A percentile compares a stretch with the other conserved stretches of the same genome.
Evolutionary conservation across 2,329 filamentous ascomycete genomes (phyloP).

Genomic region (Fusarium pininemorale): DNA sequence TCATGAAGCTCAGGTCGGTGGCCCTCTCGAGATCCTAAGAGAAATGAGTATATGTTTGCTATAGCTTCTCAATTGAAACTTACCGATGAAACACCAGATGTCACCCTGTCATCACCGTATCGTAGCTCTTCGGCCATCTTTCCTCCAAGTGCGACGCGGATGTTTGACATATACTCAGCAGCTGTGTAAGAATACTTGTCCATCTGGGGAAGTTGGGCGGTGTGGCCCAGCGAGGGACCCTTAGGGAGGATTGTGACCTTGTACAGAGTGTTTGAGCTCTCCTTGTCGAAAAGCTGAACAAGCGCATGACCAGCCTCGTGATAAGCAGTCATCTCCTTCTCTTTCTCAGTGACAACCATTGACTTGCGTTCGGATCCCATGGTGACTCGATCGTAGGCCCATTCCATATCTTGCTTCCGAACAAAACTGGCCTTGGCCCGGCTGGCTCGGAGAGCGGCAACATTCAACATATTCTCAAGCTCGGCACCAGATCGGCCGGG

Average conservation of each 20-base stretch:
- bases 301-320: slow-evolving; percentile 96
- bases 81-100: slow-evolving; percentile 84
- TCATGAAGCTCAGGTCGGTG: slow-evolving; percentile 82
- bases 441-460: slow-evolving; percentile 93
- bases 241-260: slow-evolving; percentile 97
- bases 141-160: slow-evolving; percentile 84
- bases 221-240: slow-evolving; percentile 86
- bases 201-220: slow-evolving; percentile 87
- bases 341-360: slow-evolving; percentile 89
- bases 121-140: slow-evolving; percentile 92
- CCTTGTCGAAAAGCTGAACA: slow-evolving; percentile 81
- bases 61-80: slow-evolving; percentile 46
- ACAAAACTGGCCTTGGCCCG: slow-evolving; percentile 82
- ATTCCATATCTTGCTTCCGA: slow-evolving; percentile 84
- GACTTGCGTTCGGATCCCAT: slow-evolving; percentile 95
- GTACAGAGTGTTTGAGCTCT: slow-evolving; percentile 81
- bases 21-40: slow-evolving; percentile 81
- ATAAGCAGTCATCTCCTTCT: slow-evolving; percentile 95
- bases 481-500: slow-evolving; percentile 95
- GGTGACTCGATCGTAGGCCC: slow-evolving; percentile 97
- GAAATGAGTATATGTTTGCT: slow-evolving; percentile 39
- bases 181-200: slow-evolving; percentile 92
- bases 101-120: slow-evolving; percentile 90
- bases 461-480: slow-evolving; percentile 95
- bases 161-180: slow-evolving; percentile 80